Evolutionary conservation across 2,329 filamentous ascomycete species (phyloP), one percentile per base, ranked within the genome.

Genomic region (Aureobasidium subglaciale): DNA sequence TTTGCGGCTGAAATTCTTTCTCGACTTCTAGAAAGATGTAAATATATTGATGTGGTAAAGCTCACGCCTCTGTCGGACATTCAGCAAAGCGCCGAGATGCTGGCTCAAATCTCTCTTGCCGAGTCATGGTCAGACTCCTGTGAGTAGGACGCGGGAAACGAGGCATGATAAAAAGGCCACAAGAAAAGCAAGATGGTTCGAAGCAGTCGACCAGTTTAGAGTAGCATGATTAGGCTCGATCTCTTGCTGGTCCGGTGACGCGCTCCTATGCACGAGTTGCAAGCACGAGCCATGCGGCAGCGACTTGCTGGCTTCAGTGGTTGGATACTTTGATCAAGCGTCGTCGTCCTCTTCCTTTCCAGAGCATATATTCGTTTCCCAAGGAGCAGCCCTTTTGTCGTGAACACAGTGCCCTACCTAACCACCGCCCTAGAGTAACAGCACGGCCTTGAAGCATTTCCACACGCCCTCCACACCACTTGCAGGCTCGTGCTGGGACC

Each of bases 1-100:
- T 49, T 34, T 50, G 46, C 46, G 46, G 46, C 46, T 49, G 15
- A 49, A 22, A n/a, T n/a, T 27, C 20, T 15, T 49, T 37, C 46
- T 34, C 8, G 34, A 22, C 20, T 50, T 38, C 34, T 37, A 50
- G 46, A 50, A 37, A 35, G 30, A 48, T 48, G 45, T 29, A 25
- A 48, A 24, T 20, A 32, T 30, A 48, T 35, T n/a, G 42, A 27
- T 27, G 20, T 3, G 5, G 24, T 5, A 27, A 29, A 50, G 32
- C 32, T 37, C 46, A 10, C 9, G n/a, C 20, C 32, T 38, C 15
- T 38, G 29, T 24, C 22, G 22, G n/a, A 38, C 37, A 24, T 10
- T 20, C 38, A 24, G 20, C 15, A 7, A 34, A 9, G 20, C 7
- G 16, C 30, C 18, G 9, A 20, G 9, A 16, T 4, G 29, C 35